Conservation (phyloP, 2,329 filamentous ascomycete species). For the Lasiodiplodia sp. region DNA sequence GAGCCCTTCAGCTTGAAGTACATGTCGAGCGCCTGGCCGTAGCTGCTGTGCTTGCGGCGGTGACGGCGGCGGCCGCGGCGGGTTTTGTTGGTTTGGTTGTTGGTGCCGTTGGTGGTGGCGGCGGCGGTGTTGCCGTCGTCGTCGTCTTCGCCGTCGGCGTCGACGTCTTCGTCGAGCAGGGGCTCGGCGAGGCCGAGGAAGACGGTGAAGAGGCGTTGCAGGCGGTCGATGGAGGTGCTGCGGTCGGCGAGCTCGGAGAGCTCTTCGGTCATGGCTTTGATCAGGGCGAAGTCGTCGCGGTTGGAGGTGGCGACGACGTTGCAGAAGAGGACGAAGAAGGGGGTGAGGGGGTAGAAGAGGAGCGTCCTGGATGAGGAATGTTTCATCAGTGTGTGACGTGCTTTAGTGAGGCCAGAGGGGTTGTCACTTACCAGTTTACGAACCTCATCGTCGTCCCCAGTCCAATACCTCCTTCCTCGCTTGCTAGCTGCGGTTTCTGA, state of each 20-base stretch:
- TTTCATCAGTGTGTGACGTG: too few relatives aligned
- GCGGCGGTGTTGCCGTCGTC: not conserved
- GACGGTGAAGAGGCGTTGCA: slow-evolving; percentile 40
- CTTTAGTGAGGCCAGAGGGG: too few relatives aligned
- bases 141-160: not conserved
- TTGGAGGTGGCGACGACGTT: slow-evolving; percentile 46
- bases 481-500: slow-evolving; percentile 33
- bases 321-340: slow-evolving; percentile 47
- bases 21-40: slow-evolving; percentile 17
- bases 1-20: slow-evolving; percentile 12
- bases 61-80: not conserved
- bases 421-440: slow-evolving; percentile 1
- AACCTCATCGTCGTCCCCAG: slow-evolving; percentile 6
- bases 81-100: not conserved
- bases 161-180: slow-evolving; percentile 33
- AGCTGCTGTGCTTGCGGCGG: slow-evolving; percentile 1
- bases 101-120: not conserved
- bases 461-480: not conserved
- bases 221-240: slow-evolving; percentile 41
- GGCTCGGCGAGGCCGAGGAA: slow-evolving; percentile 42
- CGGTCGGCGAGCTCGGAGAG: slow-evolving; percentile 39
- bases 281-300: slow-evolving; percentile 40
- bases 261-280: slow-evolving; percentile 40
- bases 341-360: slow-evolving; percentile 44
- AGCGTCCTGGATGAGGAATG: slow-evolving; percentile 37